Conservation (phyloP, 306 rosid genomes). For the Quillaja saponaria region DNA sequence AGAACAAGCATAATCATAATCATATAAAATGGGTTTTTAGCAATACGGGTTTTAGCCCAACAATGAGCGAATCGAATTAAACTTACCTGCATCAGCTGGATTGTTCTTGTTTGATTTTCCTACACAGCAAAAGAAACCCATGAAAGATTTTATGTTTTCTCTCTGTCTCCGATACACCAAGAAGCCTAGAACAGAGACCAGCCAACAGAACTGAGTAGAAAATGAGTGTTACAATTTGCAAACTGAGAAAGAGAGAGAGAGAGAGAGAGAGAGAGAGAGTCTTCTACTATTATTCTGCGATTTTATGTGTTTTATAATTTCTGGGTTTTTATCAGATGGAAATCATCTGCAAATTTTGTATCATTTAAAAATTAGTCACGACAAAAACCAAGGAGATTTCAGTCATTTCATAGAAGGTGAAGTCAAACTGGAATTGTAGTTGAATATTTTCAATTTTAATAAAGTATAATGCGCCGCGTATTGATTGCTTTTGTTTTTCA, state of each 20-base stretch:
- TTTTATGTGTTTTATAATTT: constrained; percentile 23
- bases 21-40: constrained; percentile 14
- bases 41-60: constrained; percentile 13
- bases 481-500: neutral
- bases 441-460: neutral
- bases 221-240: constrained; percentile 24
- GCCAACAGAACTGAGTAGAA: neutral
- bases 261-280: constrained; percentile 17
- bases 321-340: constrained; percentile 31
- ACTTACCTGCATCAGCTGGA: constrained; percentile 45
- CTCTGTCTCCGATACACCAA: constrained; percentile 27
- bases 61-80: constrained; percentile 10
- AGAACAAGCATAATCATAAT: constrained; percentile 10
- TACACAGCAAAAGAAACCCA: constrained; percentile 75
- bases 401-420: neutral
- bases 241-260: constrained; percentile 23
- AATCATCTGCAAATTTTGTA: constrained; percentile 1
- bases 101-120: constrained; percentile 49
- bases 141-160: constrained; percentile 30
- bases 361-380: constrained; percentile 29
- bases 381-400: neutral
- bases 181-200: constrained; percentile 30
- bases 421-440: constrained; percentile 1
- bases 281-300: constrained; percentile 6
- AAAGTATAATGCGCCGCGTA: neutral